A percentile compares a stretch with the other conserved stretches of the same genome.
These are phyloP conservation scores for Scopulariopsis brevicaulis DNA, from an alignment of 2,329 filamentous ascomycete genomes.

Conservation along the genomic window DNA sequence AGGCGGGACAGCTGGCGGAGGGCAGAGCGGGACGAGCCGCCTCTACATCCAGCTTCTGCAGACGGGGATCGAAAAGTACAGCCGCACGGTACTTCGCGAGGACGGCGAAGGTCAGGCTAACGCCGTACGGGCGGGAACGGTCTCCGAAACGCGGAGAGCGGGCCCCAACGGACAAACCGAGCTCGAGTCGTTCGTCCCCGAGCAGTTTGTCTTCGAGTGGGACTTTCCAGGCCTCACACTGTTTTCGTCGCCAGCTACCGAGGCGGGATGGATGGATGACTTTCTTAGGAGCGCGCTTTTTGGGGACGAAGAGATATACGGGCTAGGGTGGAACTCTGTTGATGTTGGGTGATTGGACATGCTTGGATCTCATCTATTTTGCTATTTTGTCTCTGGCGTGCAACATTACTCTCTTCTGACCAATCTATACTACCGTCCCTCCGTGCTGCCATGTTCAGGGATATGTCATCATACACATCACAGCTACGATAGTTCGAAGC, in stretches of 20 bases:
- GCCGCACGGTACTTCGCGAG: not conserved
- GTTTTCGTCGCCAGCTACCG: conserved; percentile 18
- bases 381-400: not conserved
- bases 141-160: not conserved
- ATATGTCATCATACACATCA: not conserved
- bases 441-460: not conserved
- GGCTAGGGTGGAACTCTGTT: conserved; percentile 6
- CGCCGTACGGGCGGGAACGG: not conserved
- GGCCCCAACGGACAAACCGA: conserved; percentile 22
- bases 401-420: not conserved
- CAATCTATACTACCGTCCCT: not conserved
- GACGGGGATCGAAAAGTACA: conserved; percentile 13
- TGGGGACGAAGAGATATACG: conserved; percentile 12
- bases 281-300: conserved; percentile 12
- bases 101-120: too few species aligned
- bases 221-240: conserved; percentile 40
- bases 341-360: not conserved
- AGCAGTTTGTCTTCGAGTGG: conserved; percentile 46
- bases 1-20: conserved; percentile 8
- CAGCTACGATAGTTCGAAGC: conserved; percentile 10
- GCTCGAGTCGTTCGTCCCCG: conserved; percentile 39
- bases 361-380: not conserved
- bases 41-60: conserved; percentile 14
- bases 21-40: conserved; percentile 20
- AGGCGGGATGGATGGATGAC: conserved; percentile 14